Conservation (phyloP, 352 stramenopile genomes). For the Pythium coloratum region DNA sequence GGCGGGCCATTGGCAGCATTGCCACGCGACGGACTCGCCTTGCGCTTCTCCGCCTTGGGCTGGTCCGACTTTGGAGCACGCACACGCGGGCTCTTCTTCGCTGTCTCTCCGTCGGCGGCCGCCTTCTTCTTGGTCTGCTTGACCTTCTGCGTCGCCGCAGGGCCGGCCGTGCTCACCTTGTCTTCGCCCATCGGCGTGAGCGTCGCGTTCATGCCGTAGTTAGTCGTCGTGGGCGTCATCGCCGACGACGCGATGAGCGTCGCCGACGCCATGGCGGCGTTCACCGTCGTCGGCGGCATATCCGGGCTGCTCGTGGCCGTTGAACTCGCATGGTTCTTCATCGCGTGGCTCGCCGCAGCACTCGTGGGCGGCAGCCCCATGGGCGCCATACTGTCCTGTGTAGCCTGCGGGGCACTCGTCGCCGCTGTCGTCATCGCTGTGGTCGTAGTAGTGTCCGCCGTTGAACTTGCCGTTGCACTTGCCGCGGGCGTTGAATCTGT, state of each 20-base stretch:
- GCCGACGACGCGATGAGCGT: conserved; percentile 8
- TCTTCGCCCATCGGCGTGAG: conserved; percentile 32
- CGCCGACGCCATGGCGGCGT: conserved; percentile 13
- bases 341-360: background rate
- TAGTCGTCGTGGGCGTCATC: conserved; percentile 32
- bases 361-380: background rate
- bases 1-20: conserved; percentile 4
- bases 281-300: conserved; percentile 10
- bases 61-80: conserved; percentile 25
- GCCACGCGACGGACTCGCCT: conserved; percentile 20
- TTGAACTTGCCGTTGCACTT: background rate
- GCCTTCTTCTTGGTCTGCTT: conserved; percentile 34
- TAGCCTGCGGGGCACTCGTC: too few species aligned
- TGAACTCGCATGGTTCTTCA: background rate
- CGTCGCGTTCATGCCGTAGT: conserved; percentile 26
- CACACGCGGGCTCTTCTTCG: conserved; percentile 37
- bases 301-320: background rate
- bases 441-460: background rate
- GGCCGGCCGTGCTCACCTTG: conserved; percentile 21
- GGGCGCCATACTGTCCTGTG: background rate
- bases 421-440: background rate
- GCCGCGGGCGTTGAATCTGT: background rate
- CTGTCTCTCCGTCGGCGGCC: conserved; percentile 23
- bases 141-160: conserved; percentile 14
- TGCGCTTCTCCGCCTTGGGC: conserved; percentile 29